Percentiles rank a stretch among this genome's conserved stretches.
phyloP scores from a whole-genome alignment of 768 basidiomycete genomes.

The Suillus weaverae region DNA sequence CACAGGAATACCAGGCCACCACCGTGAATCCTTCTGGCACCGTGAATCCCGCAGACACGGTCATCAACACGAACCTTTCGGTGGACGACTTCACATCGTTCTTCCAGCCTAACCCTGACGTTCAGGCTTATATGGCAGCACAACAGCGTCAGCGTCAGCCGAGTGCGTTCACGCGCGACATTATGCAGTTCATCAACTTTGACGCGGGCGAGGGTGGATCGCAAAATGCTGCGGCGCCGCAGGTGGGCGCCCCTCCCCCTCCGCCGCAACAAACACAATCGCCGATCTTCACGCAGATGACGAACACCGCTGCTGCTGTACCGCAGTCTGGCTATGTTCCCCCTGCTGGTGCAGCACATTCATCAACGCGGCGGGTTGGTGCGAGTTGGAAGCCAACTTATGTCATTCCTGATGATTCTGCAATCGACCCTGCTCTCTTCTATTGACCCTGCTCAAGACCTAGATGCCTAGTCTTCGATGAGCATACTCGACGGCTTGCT shows the following conservation, averaged over 20 bases:
- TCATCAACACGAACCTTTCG: conserved; percentile 6
- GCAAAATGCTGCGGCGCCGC: conserved; percentile 18
- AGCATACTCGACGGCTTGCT: not conserved
- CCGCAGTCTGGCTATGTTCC: conserved; percentile 42
- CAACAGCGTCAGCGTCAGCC: conserved; percentile 17
- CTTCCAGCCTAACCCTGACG: conserved; percentile 19
- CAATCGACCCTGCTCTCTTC: conserved; percentile 29
- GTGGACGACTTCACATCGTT: conserved; percentile 20
- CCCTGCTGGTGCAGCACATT: conserved; percentile 52
- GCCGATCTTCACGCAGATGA: conserved; percentile 30
- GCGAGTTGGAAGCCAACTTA: conserved; percentile 46
- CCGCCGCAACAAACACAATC: conserved; percentile 14
- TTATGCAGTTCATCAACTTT: conserved; percentile 42
- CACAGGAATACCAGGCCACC: not conserved
- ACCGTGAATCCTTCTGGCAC: not conserved
- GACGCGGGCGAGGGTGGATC: conserved; percentile 21
- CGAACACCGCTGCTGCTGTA: conserved; percentile 16
- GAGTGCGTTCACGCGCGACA: conserved; percentile 29
- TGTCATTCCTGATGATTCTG: conserved; percentile 17
- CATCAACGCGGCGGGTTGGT: conserved; percentile 53
- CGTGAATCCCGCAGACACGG: conserved; percentile 8
- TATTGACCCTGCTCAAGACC: conserved; percentile 31
- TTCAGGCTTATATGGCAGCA: conserved; percentile 13
- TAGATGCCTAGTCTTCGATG: conserved; percentile 26
- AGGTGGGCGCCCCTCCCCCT: conserved; percentile 20